Conservation (phyloP, 2,329 filamentous ascomycete species). For the Coleophoma eucalyptorum region DNA sequence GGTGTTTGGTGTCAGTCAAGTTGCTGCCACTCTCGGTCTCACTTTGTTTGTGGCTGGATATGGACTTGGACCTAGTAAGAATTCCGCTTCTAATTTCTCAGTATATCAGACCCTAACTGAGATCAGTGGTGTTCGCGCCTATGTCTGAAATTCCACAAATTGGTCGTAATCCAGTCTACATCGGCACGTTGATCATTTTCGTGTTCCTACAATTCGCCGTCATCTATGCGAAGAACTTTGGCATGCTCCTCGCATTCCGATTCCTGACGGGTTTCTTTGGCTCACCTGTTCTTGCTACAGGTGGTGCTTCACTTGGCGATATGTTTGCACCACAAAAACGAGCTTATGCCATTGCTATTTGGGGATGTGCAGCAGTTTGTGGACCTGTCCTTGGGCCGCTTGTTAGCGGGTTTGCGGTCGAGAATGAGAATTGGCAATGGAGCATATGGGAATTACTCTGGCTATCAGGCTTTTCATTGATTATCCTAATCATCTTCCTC, state of each 20-base stretch:
- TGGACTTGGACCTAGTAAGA: constrained; percentile 29
- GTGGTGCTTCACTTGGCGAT: constrained; percentile 44
- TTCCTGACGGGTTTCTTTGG: constrained; percentile 59
- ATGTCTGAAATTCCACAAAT: constrained; percentile 52
- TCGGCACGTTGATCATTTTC: constrained; percentile 43
- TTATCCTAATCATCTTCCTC: constrained; percentile 54
- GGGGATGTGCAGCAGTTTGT: constrained; percentile 43
- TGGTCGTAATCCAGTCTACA: constrained; percentile 57
- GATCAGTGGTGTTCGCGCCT: constrained; percentile 33
- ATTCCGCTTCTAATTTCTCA: constrained; percentile 40
- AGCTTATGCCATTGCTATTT: constrained; percentile 54
- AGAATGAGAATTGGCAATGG: constrained; percentile 57
- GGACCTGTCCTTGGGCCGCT: constrained; percentile 57
- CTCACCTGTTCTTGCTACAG: constrained; percentile 56
- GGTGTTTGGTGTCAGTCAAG: constrained; percentile 38
- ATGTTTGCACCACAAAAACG: constrained; percentile 51
- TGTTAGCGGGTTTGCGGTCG: constrained; percentile 54
- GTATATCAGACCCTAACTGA: constrained; percentile 28
- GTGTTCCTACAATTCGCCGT: constrained; percentile 44
- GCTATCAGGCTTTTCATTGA: constrained; percentile 49
- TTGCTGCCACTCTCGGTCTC: constrained; percentile 43
- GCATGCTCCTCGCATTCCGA: constrained; percentile 46
- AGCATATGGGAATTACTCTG: constrained; percentile 52
- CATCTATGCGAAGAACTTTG: constrained; percentile 44
- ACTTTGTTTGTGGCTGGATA: constrained; percentile 45